phyloP scores from a whole-genome alignment of 2,329 filamentous ascomycete species.

The Pseudogymnoascus sp. region DNA sequence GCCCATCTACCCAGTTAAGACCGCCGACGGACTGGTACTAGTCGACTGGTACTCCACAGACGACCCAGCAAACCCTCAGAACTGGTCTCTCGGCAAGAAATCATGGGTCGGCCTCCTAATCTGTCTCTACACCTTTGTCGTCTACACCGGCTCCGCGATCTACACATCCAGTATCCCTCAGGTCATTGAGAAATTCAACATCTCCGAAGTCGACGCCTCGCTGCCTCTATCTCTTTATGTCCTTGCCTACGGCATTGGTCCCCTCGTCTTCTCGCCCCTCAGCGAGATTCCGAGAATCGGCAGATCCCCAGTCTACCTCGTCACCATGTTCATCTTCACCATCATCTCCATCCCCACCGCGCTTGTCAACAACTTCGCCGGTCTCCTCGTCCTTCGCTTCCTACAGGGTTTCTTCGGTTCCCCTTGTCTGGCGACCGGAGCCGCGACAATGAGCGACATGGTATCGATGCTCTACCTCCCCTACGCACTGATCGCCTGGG shows the following conservation, averaged over 20 bases:
- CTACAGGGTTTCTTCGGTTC: constrained; percentile 58
- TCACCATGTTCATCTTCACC: constrained; percentile 60
- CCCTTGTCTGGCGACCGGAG: constrained; percentile 54
- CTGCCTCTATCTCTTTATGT: constrained; percentile 56
- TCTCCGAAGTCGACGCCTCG: constrained; percentile 42
- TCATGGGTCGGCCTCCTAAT: constrained; percentile 36
- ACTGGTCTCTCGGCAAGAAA: constrained; percentile 41
- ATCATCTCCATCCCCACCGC: constrained; percentile 57
- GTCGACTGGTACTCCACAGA: constrained; percentile 49
- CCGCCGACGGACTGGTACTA: constrained; percentile 41
- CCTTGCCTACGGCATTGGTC: constrained; percentile 54
- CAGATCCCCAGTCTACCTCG: constrained; percentile 58
- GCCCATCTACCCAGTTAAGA: constrained; percentile 39
- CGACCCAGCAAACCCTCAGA: constrained; percentile 47
- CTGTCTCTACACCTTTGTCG: constrained; percentile 51
- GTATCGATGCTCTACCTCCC: constrained; percentile 47
- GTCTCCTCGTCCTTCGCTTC: constrained; percentile 56
- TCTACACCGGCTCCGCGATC: constrained; percentile 43
- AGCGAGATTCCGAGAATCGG: constrained; percentile 59
- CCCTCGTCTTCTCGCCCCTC: constrained; percentile 57
- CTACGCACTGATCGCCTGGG: constrained; percentile 52
- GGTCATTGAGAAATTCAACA: constrained; percentile 44
- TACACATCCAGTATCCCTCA: constrained; percentile 39
- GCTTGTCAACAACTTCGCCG: constrained; percentile 52
- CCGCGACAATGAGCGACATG: constrained; percentile 43